These are phyloP conservation scores for Mycena amicta DNA, from an alignment of 768 basidiomycete species.

Conservation along the genomic window DNA sequence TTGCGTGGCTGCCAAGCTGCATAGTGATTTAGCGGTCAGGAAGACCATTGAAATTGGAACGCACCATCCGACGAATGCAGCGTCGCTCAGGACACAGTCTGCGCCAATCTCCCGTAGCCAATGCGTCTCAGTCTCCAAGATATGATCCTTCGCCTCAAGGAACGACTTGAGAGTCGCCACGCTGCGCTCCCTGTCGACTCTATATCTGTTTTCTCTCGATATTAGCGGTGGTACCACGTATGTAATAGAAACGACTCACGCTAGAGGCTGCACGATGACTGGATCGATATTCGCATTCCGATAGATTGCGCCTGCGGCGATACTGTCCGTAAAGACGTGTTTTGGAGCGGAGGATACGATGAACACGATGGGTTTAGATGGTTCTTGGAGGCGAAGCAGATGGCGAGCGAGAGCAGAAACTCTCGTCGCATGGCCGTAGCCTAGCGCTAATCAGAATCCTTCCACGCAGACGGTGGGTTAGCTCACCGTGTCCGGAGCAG, in stretches of 20 bases:
- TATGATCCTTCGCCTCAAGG: constrained; percentile 52
- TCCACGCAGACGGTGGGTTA: background rate
- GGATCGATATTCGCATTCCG: constrained; percentile 77
- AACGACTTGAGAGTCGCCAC: constrained; percentile 63
- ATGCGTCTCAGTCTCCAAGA: constrained; percentile 53
- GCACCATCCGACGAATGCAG: constrained; percentile 78
- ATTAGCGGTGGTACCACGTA: constrained; percentile 3
- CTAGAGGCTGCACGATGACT: constrained; percentile 78
- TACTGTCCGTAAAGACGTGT: constrained; percentile 68
- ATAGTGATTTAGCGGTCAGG: too few species aligned
- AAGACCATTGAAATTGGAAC: too few species aligned
- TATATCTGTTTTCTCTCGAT: constrained; percentile 47
- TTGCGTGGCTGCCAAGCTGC: constrained; percentile 65
- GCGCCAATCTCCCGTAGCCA: constrained; percentile 59
- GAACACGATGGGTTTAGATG: constrained; percentile 49
- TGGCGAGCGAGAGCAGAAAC: constrained; percentile 73
- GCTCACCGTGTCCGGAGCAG: constrained; percentile 73
- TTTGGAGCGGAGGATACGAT: constrained; percentile 77
- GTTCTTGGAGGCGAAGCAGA: constrained; percentile 48
- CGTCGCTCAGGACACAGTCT: constrained; percentile 72
- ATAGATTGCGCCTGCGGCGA: constrained; percentile 64
- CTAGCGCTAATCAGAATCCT: constrained; percentile 32
- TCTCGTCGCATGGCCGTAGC: constrained; percentile 85
- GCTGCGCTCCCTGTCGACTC: constrained; percentile 73
- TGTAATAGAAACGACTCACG: constrained; percentile 47